Conservation (phyloP, 371 early-diverging fungal species). For the Mortierella sp. region DNA sequence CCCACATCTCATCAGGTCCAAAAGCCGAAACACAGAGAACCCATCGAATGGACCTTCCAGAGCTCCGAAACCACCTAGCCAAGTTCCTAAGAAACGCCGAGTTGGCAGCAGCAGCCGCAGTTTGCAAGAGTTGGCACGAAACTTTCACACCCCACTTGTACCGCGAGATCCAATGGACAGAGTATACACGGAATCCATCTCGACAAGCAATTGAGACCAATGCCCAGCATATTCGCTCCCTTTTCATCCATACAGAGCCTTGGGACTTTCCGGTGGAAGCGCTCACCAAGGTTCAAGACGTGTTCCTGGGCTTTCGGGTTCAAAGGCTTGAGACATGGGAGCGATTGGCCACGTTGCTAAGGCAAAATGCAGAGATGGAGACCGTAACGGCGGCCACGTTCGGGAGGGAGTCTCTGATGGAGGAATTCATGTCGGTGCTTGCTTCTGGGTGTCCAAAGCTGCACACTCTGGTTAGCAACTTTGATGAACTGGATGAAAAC, state of each 20-base stretch:
- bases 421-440: not conserved
- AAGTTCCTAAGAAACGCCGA: not conserved
- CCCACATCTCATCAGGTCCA: too few species aligned
- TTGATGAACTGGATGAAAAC: not conserved
- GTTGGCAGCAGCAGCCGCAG: not conserved
- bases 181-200: not conserved
- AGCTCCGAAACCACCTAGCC: not conserved
- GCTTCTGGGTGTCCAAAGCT: not conserved
- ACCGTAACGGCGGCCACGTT: too few species aligned
- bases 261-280: not conserved
- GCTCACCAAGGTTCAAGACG: not conserved
- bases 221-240: not conserved
- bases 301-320: too few species aligned
- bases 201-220: not conserved
- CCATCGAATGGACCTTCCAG: constrained; percentile 9
- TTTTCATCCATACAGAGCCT: not conserved
- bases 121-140: not conserved
- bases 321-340: not conserved
- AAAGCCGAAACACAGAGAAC: too few species aligned
- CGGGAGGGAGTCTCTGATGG: too few species aligned
- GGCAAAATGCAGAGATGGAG: not conserved
- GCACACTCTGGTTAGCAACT: too few species aligned
- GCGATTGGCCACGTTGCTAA: not conserved
- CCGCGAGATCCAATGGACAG: not conserved
- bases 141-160: not conserved